phyloP scores from a whole-genome alignment of 2,329 filamentous ascomycete species.

The Aspergillus jensenii region DNA sequence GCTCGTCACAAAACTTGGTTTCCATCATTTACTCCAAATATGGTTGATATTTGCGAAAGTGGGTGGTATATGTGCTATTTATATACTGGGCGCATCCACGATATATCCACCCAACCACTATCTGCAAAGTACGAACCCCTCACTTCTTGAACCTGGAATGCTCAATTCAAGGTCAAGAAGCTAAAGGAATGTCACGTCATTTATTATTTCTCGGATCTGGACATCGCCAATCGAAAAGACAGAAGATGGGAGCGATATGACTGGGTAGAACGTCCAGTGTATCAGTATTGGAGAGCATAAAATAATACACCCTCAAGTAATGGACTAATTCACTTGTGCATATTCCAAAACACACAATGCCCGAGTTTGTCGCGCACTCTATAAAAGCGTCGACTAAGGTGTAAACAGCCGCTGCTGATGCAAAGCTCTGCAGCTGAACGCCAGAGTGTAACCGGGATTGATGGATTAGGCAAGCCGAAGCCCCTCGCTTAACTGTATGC shows the following conservation, averaged over 20 bases:
- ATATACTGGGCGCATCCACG: background rate
- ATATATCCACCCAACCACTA: background rate
- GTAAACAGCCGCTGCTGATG: background rate
- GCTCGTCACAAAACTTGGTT: background rate
- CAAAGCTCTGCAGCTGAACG: background rate
- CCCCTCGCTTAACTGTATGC: background rate
- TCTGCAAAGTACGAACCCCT: background rate
- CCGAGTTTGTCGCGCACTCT: no score
- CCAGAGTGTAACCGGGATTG: conserved; percentile 3
- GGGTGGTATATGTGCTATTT: no score
- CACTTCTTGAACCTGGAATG: background rate
- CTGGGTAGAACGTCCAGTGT: no score
- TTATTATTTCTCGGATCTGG: no score
- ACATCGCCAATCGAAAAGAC: no score
- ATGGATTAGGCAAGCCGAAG: conserved; percentile 21
- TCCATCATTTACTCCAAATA: no score
- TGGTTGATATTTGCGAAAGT: background rate
- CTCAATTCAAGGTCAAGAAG: background rate
- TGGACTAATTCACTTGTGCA: background rate
- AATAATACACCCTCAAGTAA: background rate
- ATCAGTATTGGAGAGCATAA: background rate
- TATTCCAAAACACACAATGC: background rate
- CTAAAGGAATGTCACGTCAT: background rate
- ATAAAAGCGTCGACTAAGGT: background rate
- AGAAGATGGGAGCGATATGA: no score